These are phyloP conservation scores for Volvox carteri DNA, from an alignment of 163 green algal genomes.

Conservation along the genomic window DNA sequence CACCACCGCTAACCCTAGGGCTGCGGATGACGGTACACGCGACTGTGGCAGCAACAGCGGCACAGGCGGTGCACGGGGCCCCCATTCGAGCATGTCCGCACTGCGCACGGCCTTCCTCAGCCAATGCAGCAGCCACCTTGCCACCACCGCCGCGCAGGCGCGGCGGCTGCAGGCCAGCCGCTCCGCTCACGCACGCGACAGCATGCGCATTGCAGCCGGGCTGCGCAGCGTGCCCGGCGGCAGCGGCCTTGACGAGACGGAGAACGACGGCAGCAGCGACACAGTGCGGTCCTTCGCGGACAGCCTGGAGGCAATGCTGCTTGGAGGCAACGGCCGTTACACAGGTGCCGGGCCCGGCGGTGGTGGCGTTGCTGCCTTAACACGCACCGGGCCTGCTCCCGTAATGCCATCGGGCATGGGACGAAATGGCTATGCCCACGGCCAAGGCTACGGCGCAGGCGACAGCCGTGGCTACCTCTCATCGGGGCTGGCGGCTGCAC, in stretches of 20 bases:
- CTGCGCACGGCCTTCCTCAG: slow-evolving; percentile 24
- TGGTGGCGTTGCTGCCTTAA: neutral
- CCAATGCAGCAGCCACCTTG: neutral
- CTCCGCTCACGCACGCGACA: neutral
- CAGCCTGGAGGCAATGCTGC: slow-evolving; percentile 48
- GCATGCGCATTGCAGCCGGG: neutral
- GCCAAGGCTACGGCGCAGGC: neutral
- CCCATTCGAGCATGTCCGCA: neutral
- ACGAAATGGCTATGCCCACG: neutral
- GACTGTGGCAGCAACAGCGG: neutral
- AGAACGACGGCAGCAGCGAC: slow-evolving; percentile 48
- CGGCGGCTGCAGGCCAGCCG: slow-evolving; percentile 21
- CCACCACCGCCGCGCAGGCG: neutral
- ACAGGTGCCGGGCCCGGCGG: neutral
- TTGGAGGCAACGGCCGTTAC: neutral
- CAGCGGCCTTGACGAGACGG: neutral
- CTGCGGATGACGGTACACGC: neutral
- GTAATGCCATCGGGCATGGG: neutral
- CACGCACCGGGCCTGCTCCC: neutral
- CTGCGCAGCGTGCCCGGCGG: neutral
- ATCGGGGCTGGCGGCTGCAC: neutral
- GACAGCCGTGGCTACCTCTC: neutral
- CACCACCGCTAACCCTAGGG: neutral
- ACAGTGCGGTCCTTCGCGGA: slow-evolving; percentile 42
- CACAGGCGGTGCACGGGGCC: neutral